Base-by-base conservation (phyloP, 2,329 filamentous ascomycete species). In the Pseudogymnoascus verrucosus region DNA sequence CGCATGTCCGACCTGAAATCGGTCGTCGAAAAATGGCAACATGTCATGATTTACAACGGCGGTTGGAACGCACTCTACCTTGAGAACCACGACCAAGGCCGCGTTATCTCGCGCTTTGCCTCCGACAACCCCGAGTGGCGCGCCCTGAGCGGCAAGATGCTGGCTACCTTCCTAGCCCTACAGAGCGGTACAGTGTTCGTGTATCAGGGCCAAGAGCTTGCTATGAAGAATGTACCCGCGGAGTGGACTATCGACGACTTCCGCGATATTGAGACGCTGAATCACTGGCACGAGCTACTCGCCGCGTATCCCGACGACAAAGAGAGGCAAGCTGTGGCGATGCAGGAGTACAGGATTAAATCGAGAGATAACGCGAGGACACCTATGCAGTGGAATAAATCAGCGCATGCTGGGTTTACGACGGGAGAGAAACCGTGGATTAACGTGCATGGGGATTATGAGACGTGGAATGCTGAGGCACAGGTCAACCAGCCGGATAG, bases 331-430 rank as follows among this genome's bases (percentile, higher is more conserved):
- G 70, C 73, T 7, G 71, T 74, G 19, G 78, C 70, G 62, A 76
- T 73, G 73, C 68, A 78, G 66, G 78, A 83, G n/a, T 78, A 86
- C 69, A 81, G 83, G 65, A 77, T 79, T 67, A 84, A 85, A 71
- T 84, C 82, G 6, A 73, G 89, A 21, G 89, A 92, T 73, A 89
- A 92, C 72, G 85, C 84, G 6, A 80, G 89, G 54, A 85, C 86
- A 0, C 89, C 89, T 0, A 86, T 92, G 74, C 88, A 90, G 71
- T 92, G 89, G 89, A 79, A 85, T 66, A 70, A 74, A n/a, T 77
- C 75, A 1, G 70, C 76, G 0, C 81, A 90, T 65, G 87, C 79
- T 0, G 89, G 89, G 10, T 92, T 91, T 76, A 86, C 86, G 0
- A 76, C 76, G 1, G 76, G 74, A 0, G 78, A 77, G 0, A 79